phyloP scores from a whole-genome alignment of 164 flowering plant genomes.

The Stephania cephalantha region DNA sequence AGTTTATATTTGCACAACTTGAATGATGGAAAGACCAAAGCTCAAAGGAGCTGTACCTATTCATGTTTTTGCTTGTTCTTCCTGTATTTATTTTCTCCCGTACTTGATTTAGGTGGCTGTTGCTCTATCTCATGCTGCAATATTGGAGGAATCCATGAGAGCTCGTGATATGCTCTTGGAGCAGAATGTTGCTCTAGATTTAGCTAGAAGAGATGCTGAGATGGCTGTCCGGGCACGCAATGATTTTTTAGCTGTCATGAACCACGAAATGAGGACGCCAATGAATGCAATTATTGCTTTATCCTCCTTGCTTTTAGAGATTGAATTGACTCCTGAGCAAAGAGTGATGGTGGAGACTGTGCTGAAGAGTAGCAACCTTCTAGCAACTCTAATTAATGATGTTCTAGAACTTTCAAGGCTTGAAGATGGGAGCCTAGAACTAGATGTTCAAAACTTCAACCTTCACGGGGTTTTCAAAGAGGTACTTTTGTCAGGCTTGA shows the following conservation, averaged over 20 bases:
- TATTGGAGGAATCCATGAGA: conserved; percentile 74
- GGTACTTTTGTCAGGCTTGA: conserved; percentile 26
- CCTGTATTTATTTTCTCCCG: conserved; percentile 1
- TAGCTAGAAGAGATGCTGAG: conserved; percentile 72
- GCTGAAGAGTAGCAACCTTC: conserved; percentile 64
- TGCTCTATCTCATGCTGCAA: conserved; percentile 83
- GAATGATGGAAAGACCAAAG: background rate
- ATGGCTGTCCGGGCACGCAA: conserved; percentile 66
- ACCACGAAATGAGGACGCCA: conserved; percentile 81
- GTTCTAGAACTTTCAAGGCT: conserved; percentile 75
- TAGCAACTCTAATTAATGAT: conserved; percentile 69
- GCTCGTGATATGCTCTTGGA: conserved; percentile 68
- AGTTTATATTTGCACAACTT: background rate
- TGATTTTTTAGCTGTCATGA: conserved; percentile 81
- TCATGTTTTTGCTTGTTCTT: background rate
- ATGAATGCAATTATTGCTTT: conserved; percentile 62
- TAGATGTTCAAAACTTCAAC: conserved; percentile 41
- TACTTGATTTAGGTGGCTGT: conserved; percentile 57
- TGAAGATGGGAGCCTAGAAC: conserved; percentile 71
- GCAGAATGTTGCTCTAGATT: conserved; percentile 67
- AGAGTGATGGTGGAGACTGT: conserved; percentile 67
- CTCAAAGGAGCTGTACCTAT: background rate
- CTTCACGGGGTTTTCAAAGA: conserved; percentile 55
- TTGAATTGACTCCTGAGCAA: conserved; percentile 58
- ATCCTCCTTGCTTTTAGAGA: conserved; percentile 67